Evolutionary conservation across 352 stramenopile species (phyloP), one percentile per base, ranked within the genome.

Genomic region (Globisporangium ultimum): DNA sequence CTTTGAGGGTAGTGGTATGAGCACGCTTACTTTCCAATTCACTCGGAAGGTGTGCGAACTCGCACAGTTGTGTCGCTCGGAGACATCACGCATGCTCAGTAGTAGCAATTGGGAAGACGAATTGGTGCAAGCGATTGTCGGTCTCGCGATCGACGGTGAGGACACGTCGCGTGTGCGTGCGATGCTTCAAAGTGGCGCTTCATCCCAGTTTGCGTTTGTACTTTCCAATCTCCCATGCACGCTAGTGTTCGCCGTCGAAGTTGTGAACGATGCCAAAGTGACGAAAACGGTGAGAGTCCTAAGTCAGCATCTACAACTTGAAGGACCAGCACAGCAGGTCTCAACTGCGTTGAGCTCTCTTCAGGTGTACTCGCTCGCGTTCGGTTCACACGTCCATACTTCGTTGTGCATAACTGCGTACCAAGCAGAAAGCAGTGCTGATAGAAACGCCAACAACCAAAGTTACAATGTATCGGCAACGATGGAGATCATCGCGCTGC

Each of bases 91-190:
- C 4, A 56, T 18, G 15, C 32, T 52, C 21, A 53, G 9, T 7
- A 22, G 21, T 15, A 28, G 66, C 32, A 67, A 59, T 45, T 15
- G 18, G 10, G 51, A 67, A 51, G 54, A 56, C 41, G 58, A 74
- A 21, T 47, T 68, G 17, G 4, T 58, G 28, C 21, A 53, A 17
- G 58, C 62, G 9, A 18, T 65, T 10, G 22, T 51, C 48, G 45
- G 24, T 14, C 43, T 76, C 28, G 18, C 62, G 13, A 1, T 61
- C 10, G 5, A 60, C 2, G 55, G 34, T 18, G 68, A 76, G 50
- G 48, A 38, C 2, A 20, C 64, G 0, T 15, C 52, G 47, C 49
- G 53, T 17, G 17, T 59, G 17, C 58, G 63, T 22, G 32, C 68
- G 21, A 57, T 66, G 48, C 51, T 41, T 47, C 59, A 67, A 51